Conservation (phyloP, 2,329 filamentous ascomycete species). For the Pseudocercospora crystallina region DNA sequence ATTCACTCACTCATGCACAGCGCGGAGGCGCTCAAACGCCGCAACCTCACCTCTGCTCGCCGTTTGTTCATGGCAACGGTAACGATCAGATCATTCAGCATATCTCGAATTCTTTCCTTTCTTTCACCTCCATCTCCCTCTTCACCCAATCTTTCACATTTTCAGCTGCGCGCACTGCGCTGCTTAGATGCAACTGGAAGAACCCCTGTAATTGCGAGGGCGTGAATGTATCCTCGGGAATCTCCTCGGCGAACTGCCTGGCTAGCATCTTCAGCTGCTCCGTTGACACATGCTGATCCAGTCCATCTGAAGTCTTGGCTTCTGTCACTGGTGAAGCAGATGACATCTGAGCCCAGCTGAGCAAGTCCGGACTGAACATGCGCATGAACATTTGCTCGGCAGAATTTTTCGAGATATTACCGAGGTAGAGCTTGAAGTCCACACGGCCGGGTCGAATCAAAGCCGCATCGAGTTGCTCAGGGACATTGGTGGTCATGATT, state of each 20-base stretch:
- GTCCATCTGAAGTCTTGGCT: constrained; percentile 2
- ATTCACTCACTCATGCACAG: too few relatives aligned
- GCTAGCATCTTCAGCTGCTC: constrained; percentile 24
- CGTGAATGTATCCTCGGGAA: constrained; percentile 26
- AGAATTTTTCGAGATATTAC: constrained; percentile 23
- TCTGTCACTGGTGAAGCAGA: not conserved
- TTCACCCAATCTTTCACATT: constrained; percentile 22
- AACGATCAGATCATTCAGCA: not conserved
- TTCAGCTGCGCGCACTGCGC: constrained; percentile 20
- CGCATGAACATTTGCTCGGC: constrained; percentile 26
- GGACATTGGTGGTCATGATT: constrained; percentile 77
- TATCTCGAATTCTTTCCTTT: constrained; percentile 1
- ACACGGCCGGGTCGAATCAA: constrained; percentile 71
- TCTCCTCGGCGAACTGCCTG: constrained; percentile 19
- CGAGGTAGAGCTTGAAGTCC: constrained; percentile 43
- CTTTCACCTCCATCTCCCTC: constrained; percentile 8
- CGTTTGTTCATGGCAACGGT: too few relatives aligned
- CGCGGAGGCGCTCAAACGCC: too few relatives aligned
- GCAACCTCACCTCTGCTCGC: too few relatives aligned
- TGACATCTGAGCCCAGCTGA: constrained; percentile 15
- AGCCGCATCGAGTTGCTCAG: constrained; percentile 69
- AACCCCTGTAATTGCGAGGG: constrained; percentile 28
- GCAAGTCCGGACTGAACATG: constrained; percentile 27
- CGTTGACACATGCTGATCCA: constrained; percentile 24
- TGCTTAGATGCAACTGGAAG: constrained; percentile 26